Conservation (phyloP, 2,329 filamentous ascomycete genomes). For the Hymenotorrendiella dingleyae region DNA sequence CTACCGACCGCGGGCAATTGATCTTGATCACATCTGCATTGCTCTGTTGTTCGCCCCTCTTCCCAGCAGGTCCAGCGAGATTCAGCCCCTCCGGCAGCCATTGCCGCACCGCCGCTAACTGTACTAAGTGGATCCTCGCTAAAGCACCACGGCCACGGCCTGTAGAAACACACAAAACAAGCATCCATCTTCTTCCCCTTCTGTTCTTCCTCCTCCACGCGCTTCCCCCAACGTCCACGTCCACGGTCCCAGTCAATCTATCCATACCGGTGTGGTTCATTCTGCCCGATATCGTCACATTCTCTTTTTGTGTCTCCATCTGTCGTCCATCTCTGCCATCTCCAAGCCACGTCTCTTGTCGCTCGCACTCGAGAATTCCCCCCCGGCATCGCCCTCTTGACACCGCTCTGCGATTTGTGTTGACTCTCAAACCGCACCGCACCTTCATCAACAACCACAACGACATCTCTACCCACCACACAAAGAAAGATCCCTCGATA, state of each 20-base stretch:
- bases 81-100: too few relatives aligned
- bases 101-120: too few relatives aligned
- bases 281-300: slow-evolving; percentile 15
- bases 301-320: slow-evolving; percentile 14
- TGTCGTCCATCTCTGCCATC: slow-evolving; percentile 10
- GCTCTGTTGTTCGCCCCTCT: too few relatives aligned
- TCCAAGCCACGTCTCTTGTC: not conserved
- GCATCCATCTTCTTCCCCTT: slow-evolving; percentile 1
- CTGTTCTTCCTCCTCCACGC: slow-evolving; percentile 17
- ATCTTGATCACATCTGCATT: too few relatives aligned
- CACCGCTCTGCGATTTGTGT: too few relatives aligned
- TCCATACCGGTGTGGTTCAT: slow-evolving; percentile 27
- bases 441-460: slow-evolving; percentile 6
- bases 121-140: not conserved
- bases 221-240: slow-evolving; percentile 10
- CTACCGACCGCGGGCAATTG: too few relatives aligned
- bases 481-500: too few relatives aligned
- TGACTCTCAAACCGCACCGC: not conserved
- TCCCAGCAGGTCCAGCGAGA: too few relatives aligned
- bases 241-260: slow-evolving; percentile 25
- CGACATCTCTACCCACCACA: too few relatives aligned
- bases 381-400: too few relatives aligned
- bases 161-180: slow-evolving; percentile 1
- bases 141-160: not conserved
- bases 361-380: not conserved